Evolutionary conservation across 768 basidiomycete genomes (phyloP).

Genomic region (Russula vinacea): DNA sequence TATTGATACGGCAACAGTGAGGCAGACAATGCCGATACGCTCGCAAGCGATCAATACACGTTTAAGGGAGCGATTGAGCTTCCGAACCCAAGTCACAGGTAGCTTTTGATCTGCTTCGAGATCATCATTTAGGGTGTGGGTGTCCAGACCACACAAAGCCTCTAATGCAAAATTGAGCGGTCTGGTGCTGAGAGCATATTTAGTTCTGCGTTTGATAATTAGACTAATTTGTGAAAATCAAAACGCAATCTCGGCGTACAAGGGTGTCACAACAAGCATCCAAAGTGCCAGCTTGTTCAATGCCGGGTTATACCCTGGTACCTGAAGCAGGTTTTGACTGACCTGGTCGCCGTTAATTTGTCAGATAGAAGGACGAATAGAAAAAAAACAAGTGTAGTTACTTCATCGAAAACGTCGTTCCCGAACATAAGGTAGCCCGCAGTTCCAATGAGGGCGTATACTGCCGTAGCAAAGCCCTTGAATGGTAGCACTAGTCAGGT

Average conservation of each 20-base stretch:
- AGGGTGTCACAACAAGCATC: slow-evolving; percentile 77
- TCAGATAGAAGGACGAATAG: slow-evolving; percentile 15
- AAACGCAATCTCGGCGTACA: slow-evolving; percentile 45
- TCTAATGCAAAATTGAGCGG: slow-evolving; percentile 85
- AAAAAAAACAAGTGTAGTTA: slow-evolving; percentile 34
- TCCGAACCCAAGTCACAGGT: slow-evolving; percentile 33
- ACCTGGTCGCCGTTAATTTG: slow-evolving; percentile 47
- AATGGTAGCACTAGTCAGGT: neutral
- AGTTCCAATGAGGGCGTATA: slow-evolving; percentile 57
- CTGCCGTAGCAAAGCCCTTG: slow-evolving; percentile 26
- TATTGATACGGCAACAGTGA: slow-evolving; percentile 69
- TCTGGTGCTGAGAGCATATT: slow-evolving; percentile 80
- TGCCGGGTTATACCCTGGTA: slow-evolving; percentile 63
- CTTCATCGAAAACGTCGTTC: slow-evolving; percentile 72
- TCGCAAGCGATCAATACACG: slow-evolving; percentile 48
- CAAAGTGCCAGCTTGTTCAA: slow-evolving; percentile 77
- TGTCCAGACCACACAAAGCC: slow-evolving; percentile 66
- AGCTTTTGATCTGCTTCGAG: slow-evolving; percentile 28
- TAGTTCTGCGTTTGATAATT: slow-evolving; percentile 50
- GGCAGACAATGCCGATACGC: slow-evolving; percentile 53
- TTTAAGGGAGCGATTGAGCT: slow-evolving; percentile 37
- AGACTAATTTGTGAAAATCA: slow-evolving; percentile 28
- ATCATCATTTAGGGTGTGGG: slow-evolving; percentile 28
- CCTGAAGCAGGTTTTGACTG: slow-evolving; percentile 74
- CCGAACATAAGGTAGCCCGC: slow-evolving; percentile 95